Conservation (phyloP, 2,329 filamentous ascomycete genomes). For the Microcera coccophila region DNA sequence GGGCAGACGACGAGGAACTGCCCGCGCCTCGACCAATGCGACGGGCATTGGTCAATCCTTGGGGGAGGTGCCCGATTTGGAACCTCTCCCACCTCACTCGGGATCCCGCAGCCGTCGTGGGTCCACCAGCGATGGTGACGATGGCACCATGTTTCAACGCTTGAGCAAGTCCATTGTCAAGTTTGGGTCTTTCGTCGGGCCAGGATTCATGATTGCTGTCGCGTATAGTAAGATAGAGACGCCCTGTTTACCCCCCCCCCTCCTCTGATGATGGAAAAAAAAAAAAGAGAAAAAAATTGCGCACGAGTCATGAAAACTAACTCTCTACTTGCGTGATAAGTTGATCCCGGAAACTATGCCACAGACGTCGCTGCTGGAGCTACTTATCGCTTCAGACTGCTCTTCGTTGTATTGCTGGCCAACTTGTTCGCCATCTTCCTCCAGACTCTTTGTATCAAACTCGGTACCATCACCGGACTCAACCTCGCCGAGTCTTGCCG, state of each 20-base stretch:
- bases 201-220: constrained; percentile 62
- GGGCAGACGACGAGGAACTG: neutral
- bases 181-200: constrained; percentile 51
- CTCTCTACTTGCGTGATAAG: constrained; percentile 27
- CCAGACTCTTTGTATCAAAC: constrained; percentile 64
- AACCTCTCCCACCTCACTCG: too few relatives aligned
- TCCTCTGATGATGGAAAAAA: too few relatives aligned
- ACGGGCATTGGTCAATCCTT: too few relatives aligned
- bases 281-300: too few relatives aligned
- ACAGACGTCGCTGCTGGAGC: constrained; percentile 68
- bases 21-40: too few relatives aligned
- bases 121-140: too few relatives aligned
- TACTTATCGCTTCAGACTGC: constrained; percentile 59
- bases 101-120: too few relatives aligned
- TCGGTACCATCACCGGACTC: constrained; percentile 65
- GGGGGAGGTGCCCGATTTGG: too few relatives aligned
- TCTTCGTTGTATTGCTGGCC: constrained; percentile 65
- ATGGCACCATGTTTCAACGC: too few relatives aligned
- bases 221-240: constrained; percentile 47
- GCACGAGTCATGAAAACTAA: too few relatives aligned
- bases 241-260: neutral
- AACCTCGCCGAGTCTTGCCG: constrained; percentile 65
- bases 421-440: constrained; percentile 70
- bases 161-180: too few relatives aligned
- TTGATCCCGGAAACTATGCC: constrained; percentile 64